These are phyloP conservation scores for Camelina neglecta DNA, from an alignment of 345 rosid genomes.

Conservation along the genomic window DNA sequence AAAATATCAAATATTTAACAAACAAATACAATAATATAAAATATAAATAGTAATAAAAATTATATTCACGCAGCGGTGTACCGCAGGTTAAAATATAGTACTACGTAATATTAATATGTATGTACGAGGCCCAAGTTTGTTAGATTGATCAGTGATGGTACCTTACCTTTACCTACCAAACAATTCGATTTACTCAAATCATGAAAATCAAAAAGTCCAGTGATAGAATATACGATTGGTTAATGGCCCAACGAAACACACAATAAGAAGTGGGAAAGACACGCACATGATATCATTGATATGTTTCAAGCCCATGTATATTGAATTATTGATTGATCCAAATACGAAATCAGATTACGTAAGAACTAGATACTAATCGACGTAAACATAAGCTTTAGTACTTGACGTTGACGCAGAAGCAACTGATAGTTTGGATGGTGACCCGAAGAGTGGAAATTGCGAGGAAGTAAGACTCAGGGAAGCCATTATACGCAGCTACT, in stretches of 20 bases:
- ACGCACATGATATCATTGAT: background rate
- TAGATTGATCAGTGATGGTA: too few species aligned
- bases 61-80: too few species aligned
- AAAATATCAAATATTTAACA: too few species aligned
- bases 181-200: background rate
- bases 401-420: conserved; percentile 17
- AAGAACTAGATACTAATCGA: background rate
- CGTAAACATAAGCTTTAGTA: conserved; percentile 11
- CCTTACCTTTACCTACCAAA: too few species aligned
- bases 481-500: background rate
- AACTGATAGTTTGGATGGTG: conserved; percentile 13
- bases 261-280: background rate
- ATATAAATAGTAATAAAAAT: too few species aligned
- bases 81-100: too few species aligned
- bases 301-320: conserved; percentile 5
- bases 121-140: too few species aligned
- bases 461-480: conserved; percentile 3
- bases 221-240: background rate
- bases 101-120: too few species aligned
- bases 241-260: background rate
- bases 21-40: too few species aligned
- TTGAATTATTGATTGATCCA: conserved; percentile 3
- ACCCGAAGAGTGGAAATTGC: conserved; percentile 25
- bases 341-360: conserved; percentile 4
- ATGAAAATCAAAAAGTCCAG: background rate